Conservation (phyloP, 768 basidiomycete species). For the Baorangia bicolor region DNA sequence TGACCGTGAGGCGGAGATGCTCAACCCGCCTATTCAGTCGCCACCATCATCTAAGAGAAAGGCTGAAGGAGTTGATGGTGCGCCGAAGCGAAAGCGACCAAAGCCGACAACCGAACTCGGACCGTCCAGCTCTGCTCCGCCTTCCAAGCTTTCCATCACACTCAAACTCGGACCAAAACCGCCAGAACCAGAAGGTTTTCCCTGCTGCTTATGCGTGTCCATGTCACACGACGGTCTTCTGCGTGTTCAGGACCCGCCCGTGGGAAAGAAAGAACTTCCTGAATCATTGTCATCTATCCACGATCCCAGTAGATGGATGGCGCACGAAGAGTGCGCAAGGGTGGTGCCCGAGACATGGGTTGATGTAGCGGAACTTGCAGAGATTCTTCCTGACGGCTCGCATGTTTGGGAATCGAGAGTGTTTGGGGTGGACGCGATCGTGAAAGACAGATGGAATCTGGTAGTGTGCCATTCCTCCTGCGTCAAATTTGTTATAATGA, state of each 20-base stretch:
- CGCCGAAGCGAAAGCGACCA: slow-evolving; percentile 27
- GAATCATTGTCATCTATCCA: slow-evolving; percentile 33
- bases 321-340: slow-evolving; percentile 77
- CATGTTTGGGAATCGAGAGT: slow-evolving; percentile 51
- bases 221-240: slow-evolving; percentile 53
- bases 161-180: slow-evolving; percentile 68
- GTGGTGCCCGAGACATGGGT: slow-evolving; percentile 93
- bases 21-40: slow-evolving; percentile 3
- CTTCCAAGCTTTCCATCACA: slow-evolving; percentile 51
- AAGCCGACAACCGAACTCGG: slow-evolving; percentile 10
- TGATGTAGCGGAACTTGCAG: slow-evolving; percentile 55
- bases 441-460: slow-evolving; percentile 90
- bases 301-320: slow-evolving; percentile 54
- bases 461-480: slow-evolving; percentile 44
- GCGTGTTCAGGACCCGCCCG: slow-evolving; percentile 66
- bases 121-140: slow-evolving; percentile 10
- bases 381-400: slow-evolving; percentile 31
- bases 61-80: slow-evolving; percentile 29
- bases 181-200: slow-evolving; percentile 52
- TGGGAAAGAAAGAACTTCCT: slow-evolving; percentile 49
- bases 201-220: slow-evolving; percentile 70
- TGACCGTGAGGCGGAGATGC: slow-evolving; percentile 56
- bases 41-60: slow-evolving; percentile 40
- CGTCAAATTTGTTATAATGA: neutral
- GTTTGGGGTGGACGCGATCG: slow-evolving; percentile 84